Evolutionary conservation across 1,284 basidiomycete genomes (phyloP).

Genomic region (Marasmius tenuissimus): DNA sequence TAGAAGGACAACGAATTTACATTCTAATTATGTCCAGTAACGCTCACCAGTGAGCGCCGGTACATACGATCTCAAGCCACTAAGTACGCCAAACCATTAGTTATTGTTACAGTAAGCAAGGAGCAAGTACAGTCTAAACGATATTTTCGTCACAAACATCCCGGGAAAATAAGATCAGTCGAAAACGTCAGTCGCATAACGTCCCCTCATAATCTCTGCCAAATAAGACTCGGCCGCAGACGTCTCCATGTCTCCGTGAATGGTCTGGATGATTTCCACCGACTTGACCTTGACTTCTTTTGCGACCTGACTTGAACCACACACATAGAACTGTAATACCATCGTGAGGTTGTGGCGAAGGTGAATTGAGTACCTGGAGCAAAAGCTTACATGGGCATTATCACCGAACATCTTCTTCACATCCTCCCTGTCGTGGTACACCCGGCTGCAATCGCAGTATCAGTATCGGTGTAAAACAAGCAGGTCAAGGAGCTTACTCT

Average conservation of each 20-base stretch:
- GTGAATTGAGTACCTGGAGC: neutral
- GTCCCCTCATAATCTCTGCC: slow-evolving; percentile 33
- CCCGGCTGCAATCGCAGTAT: slow-evolving; percentile 32
- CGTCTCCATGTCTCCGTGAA: slow-evolving; percentile 22
- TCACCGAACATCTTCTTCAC: slow-evolving; percentile 32
- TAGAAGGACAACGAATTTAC: too few species aligned
- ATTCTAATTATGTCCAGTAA: too few species aligned
- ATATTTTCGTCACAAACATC: too few species aligned
- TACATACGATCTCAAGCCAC: too few species aligned
- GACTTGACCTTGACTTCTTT: slow-evolving; percentile 38
- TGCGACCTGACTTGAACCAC: slow-evolving; percentile 41
- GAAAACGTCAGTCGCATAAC: slow-evolving; percentile 48
- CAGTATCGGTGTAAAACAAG: neutral
- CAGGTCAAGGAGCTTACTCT: slow-evolving; percentile 34
- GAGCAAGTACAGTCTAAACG: too few species aligned
- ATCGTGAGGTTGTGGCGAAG: neutral
- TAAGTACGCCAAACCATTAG: too few species aligned
- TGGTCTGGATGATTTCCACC: slow-evolving; percentile 36
- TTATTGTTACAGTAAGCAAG: too few species aligned
- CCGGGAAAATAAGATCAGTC: slow-evolving; percentile 21
- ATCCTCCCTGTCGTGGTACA: slow-evolving; percentile 42
- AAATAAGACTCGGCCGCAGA: slow-evolving; percentile 29
- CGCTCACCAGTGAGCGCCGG: too few species aligned
- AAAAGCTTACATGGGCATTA: slow-evolving; percentile 27
- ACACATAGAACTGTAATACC: slow-evolving; percentile 43